Base-by-base conservation (phyloP, 176 grass and related monocot genomes). In the Raddia guianensis region DNA sequence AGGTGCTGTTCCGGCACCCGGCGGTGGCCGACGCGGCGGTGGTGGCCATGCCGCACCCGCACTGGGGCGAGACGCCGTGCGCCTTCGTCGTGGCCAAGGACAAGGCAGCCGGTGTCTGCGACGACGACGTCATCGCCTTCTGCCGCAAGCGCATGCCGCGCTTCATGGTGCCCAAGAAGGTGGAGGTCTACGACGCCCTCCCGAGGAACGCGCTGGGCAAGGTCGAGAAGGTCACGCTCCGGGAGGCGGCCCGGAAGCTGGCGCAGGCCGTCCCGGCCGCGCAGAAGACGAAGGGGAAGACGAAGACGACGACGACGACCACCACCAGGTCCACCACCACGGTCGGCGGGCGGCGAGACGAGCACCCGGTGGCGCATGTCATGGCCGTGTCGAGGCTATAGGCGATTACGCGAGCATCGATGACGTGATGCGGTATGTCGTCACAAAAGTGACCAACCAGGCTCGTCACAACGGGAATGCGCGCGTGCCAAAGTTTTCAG, bases 81-180 rank as follows among this genome's bases (percentile, higher is more conserved):
- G 92, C 92, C 0, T 94, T 94, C 78, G 83, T 94, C 42, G 85
- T 81, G n/a, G 45, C 74, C 2, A 87, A 18, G 68, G 48, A 87
- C 72, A 62, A 51, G 49, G 69, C 27, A 1, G 74, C 79, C 64
- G 40, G 49, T 1, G 81, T 62, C 4, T 18, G 35, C 4, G 87
- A 93, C 73, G 87, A 82, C 15, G 84, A 93, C 6, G 70, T 93
- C 16, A 2, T 87, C 12, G 84, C 72, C 0, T 87, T 87, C 84
- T 93, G 91, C 87, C 9, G 78, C 5, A 80, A 77, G 9, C 57
- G 6, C 81, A 87, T 93, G 91, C 3, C 91, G 32, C 47, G 48
- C 0, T 93, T 87, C 87, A 93, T 87, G 91, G 87, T 90, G 68
- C 91, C 91, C 21, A 93, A 85, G 87, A 93, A 93, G 69, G 84